Conservation (phyloP, 2,329 filamentous ascomycete genomes). For the Nigrospora oryzae region DNA sequence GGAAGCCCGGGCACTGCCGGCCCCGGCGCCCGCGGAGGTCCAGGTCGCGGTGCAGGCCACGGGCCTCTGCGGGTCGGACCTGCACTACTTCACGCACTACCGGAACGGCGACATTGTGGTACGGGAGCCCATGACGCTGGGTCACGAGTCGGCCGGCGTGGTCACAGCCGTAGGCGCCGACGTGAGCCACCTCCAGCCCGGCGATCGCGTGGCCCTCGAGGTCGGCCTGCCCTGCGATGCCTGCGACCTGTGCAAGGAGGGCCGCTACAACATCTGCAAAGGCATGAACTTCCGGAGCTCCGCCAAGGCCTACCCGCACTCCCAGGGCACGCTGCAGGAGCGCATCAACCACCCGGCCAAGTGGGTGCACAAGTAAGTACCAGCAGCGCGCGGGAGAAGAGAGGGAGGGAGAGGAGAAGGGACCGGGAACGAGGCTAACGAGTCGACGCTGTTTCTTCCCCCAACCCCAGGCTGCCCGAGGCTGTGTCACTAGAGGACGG, state of each 20-base stretch:
- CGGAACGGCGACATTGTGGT: slow-evolving; percentile 58
- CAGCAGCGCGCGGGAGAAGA: neutral
- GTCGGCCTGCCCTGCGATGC: slow-evolving; percentile 45
- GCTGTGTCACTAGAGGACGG: slow-evolving; percentile 40
- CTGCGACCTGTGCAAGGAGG: slow-evolving; percentile 40
- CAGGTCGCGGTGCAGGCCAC: slow-evolving; percentile 54
- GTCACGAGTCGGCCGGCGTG: slow-evolving; percentile 64
- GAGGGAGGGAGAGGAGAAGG: neutral
- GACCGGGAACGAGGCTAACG: neutral
- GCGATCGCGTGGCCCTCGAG: slow-evolving; percentile 61
- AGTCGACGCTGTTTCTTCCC: neutral
- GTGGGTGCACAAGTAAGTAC: slow-evolving; percentile 45
- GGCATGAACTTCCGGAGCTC: slow-evolving; percentile 49
- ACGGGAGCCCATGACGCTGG: slow-evolving; percentile 43
- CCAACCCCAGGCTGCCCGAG: slow-evolving; percentile 32
- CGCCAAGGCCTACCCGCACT: slow-evolving; percentile 46
- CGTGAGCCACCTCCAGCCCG: slow-evolving; percentile 48
- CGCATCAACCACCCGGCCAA: slow-evolving; percentile 44
- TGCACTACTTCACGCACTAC: slow-evolving; percentile 60
- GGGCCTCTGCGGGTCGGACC: slow-evolving; percentile 59
- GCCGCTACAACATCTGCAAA: slow-evolving; percentile 54
- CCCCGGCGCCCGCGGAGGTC: slow-evolving; percentile 48
- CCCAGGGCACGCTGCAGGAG: slow-evolving; percentile 51
- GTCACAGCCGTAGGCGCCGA: slow-evolving; percentile 50
- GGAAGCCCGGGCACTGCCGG: slow-evolving; percentile 45